Evolutionary conservation across 1,139 yeast species (phyloP).

Genomic region (Yamadazyma membranifaciens): DNA sequence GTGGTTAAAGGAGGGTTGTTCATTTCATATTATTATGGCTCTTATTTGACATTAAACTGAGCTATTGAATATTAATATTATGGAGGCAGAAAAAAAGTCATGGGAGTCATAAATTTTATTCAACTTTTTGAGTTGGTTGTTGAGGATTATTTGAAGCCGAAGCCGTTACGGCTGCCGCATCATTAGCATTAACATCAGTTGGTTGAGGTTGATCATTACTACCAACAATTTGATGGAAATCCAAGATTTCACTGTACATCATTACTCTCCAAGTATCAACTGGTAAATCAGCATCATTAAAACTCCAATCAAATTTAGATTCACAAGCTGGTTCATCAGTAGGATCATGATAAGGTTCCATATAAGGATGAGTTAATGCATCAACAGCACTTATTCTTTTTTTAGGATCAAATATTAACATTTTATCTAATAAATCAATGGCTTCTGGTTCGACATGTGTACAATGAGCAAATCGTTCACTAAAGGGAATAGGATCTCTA

Average conservation of each 20-base stretch:
- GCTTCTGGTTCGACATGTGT: constrained; percentile 89
- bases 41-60: too few species aligned
- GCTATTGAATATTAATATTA: too few species aligned
- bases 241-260: constrained; percentile 97
- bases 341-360: constrained; percentile 98
- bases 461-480: constrained; percentile 65
- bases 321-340: constrained; percentile 96
- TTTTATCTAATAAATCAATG: constrained; percentile 79
- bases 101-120: constrained; percentile 10
- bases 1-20: too few species aligned
- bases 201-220: constrained; percentile 18
- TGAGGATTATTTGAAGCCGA: constrained; percentile 17
- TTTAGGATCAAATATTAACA: constrained; percentile 93
- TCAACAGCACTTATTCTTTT: constrained; percentile 91
- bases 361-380: constrained; percentile 85
- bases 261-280: constrained; percentile 98
- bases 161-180: not conserved
- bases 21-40: too few species aligned
- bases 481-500: constrained; percentile 85
- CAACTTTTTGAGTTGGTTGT: constrained; percentile 20
- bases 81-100: not conserved
- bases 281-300: constrained; percentile 96
- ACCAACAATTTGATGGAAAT: constrained; percentile 80
- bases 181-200: constrained; percentile 10
- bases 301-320: constrained; percentile 95